A percentile compares a stretch with the other conserved stretches of the same genome.
Evolutionary conservation across 2,329 filamentous ascomycete species (phyloP).

Genomic region (Diaporthe velutina): DNA sequence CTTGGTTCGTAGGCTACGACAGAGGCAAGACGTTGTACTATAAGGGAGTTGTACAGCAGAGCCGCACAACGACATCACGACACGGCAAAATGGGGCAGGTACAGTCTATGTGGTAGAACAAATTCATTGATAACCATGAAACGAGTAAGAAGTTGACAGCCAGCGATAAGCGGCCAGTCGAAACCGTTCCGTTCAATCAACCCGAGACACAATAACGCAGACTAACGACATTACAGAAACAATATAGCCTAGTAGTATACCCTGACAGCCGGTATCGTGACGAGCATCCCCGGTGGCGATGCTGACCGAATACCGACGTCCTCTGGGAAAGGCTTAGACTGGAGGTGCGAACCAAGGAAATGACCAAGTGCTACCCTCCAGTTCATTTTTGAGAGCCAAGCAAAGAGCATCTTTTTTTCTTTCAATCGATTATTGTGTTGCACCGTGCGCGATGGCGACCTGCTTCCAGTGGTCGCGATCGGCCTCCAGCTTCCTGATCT

Average conservation of each 20-base stretch:
- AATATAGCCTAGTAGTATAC: conserved; percentile 29
- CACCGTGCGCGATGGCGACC: conserved; percentile 60
- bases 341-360: conserved; percentile 30
- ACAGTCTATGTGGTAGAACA: not conserved
- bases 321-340: conserved; percentile 15
- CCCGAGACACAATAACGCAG: not conserved
- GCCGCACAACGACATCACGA: not conserved
- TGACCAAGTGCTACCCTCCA: conserved; percentile 34
- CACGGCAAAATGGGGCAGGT: not conserved
- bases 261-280: conserved; percentile 14
- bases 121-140: conserved; percentile 7
- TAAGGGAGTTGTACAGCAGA: not conserved
- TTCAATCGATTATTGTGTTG: conserved; percentile 47
- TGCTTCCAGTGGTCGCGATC: conserved; percentile 77
- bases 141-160: conserved; percentile 21
- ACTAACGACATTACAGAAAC: conserved; percentile 20
- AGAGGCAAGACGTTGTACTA: too few species aligned
- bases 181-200: conserved; percentile 12
- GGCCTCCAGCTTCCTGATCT: conserved; percentile 77
- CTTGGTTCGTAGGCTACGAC: too few species aligned
- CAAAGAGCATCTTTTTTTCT: conserved; percentile 21
- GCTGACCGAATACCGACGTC: conserved; percentile 14
- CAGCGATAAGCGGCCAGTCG: conserved; percentile 32
- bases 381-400: conserved; percentile 32
- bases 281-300: not conserved